Evolutionary conservation across 306 rosid genomes (phyloP).

Genomic region (Lathyrus sativus): DNA sequence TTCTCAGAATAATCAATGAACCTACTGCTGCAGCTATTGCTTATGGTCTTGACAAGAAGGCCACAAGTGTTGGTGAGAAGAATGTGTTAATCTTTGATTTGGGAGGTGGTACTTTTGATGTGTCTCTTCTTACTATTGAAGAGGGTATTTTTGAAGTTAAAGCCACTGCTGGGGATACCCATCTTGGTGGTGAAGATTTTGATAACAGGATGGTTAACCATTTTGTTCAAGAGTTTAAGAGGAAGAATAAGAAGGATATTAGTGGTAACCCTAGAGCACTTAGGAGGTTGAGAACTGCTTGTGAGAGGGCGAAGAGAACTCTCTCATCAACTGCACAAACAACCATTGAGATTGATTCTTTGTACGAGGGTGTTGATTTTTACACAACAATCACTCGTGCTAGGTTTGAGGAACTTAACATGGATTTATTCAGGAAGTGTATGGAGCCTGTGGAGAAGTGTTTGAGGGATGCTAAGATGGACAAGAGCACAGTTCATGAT

Average conservation of each 20-base stretch:
- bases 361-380: constrained; percentile 64
- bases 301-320: constrained; percentile 74
- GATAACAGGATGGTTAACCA: constrained; percentile 75
- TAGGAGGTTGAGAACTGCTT: constrained; percentile 65
- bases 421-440: constrained; percentile 72
- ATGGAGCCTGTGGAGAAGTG: constrained; percentile 80
- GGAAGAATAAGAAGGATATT: constrained; percentile 70
- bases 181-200: constrained; percentile 75
- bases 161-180: constrained; percentile 79
- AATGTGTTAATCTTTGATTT: constrained; percentile 68
- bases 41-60: constrained; percentile 71
- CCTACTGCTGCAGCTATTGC: constrained; percentile 81
- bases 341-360: constrained; percentile 65
- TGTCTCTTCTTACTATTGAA: constrained; percentile 68
- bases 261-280: constrained; percentile 59
- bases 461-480: constrained; percentile 74
- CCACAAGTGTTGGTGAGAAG: constrained; percentile 60
- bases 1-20: constrained; percentile 70
- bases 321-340: constrained; percentile 78
- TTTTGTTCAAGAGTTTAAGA: constrained; percentile 69
- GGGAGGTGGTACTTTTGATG: constrained; percentile 80
- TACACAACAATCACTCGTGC: constrained; percentile 70
- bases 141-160: constrained; percentile 86
- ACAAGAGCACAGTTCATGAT: constrained; percentile 58
- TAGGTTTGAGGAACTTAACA: constrained; percentile 70